A percentile compares a stretch with the other conserved stretches of the same genome.
Conservation (phyloP, 352 stramenopile genomes). For the Globisporangium cederbergense region DNA sequence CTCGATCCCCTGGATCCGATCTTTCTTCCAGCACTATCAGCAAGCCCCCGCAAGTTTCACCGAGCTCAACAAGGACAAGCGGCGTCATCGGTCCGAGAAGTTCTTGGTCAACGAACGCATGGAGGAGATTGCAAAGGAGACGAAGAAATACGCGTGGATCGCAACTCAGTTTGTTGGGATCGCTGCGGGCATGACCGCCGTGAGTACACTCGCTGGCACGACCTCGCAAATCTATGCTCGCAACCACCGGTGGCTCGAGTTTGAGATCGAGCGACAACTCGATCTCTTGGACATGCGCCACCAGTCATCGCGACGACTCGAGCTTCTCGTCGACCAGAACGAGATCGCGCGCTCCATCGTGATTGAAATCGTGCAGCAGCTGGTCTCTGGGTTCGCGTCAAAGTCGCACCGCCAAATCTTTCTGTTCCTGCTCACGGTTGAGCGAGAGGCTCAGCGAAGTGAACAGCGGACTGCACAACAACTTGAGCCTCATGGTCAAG, state of each 20-base stretch:
- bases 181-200: slow-evolving; percentile 18
- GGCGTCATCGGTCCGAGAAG: slow-evolving; percentile 6
- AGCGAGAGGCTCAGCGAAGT: slow-evolving; percentile 9
- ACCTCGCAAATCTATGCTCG: slow-evolving; percentile 26
- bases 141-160: neutral
- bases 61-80: slow-evolving; percentile 6
- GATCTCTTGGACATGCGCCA: neutral
- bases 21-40: slow-evolving; percentile 11
- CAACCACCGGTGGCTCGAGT: slow-evolving; percentile 30
- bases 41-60: neutral
- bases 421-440: slow-evolving; percentile 19
- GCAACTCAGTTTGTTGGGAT: slow-evolving; percentile 17
- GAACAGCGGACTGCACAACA: neutral
- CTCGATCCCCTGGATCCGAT: slow-evolving; percentile 4
- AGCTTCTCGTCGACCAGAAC: neutral
- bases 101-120: slow-evolving; percentile 12
- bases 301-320: neutral
- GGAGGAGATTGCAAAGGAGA: neutral
- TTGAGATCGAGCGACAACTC: slow-evolving; percentile 11
- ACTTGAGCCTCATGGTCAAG: neutral
- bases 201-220: slow-evolving; percentile 19
- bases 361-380: slow-evolving; percentile 1
- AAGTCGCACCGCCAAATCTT: slow-evolving; percentile 30
- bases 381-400: slow-evolving; percentile 20
- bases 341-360: neutral